phyloP scores from a whole-genome alignment of 1,284 basidiomycete genomes.

The Fomitopsis schrenkii region DNA sequence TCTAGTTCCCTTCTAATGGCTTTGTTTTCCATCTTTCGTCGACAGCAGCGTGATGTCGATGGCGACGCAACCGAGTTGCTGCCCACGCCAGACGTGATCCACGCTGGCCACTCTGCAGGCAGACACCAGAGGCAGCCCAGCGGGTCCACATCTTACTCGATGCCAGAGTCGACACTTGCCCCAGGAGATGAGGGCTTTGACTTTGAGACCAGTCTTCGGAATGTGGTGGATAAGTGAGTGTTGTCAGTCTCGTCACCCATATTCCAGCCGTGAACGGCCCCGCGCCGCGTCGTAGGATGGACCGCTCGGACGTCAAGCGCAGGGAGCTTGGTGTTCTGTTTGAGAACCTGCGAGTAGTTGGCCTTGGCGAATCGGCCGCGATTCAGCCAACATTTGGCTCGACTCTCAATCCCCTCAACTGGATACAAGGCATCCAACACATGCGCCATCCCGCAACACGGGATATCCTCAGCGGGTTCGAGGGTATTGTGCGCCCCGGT shows the following conservation, averaged over 20 bases:
- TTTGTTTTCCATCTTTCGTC: neutral
- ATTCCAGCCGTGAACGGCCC: neutral
- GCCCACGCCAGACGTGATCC: constrained; percentile 1
- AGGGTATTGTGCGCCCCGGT: constrained; percentile 50
- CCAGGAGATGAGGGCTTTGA: constrained; percentile 31
- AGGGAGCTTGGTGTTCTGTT: constrained; percentile 43
- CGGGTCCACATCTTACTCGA: neutral
- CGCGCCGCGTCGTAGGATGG: constrained; percentile 26
- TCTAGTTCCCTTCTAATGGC: constrained; percentile 7
- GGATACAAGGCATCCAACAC: constrained; percentile 22
- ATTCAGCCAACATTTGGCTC: constrained; percentile 40
- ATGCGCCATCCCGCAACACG: constrained; percentile 36
- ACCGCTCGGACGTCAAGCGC: constrained; percentile 33
- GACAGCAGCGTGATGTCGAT: neutral
- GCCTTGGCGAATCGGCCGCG: constrained; percentile 31
- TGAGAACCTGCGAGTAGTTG: constrained; percentile 39
- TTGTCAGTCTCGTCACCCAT: neutral
- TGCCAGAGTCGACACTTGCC: constrained; percentile 11
- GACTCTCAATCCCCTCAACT: constrained; percentile 31
- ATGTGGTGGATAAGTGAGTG: constrained; percentile 32
- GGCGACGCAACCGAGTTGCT: constrained; percentile 7
- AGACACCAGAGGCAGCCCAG: neutral
- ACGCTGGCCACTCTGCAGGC: neutral
- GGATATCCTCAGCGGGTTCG: constrained; percentile 44
- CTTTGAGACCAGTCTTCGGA: constrained; percentile 34